Percentiles rank a stretch among this genome's conserved stretches.
These are phyloP conservation scores for Oryza coarctata DNA, from an alignment of 176 grass and related monocot genomes.

Conservation along the genomic window DNA sequence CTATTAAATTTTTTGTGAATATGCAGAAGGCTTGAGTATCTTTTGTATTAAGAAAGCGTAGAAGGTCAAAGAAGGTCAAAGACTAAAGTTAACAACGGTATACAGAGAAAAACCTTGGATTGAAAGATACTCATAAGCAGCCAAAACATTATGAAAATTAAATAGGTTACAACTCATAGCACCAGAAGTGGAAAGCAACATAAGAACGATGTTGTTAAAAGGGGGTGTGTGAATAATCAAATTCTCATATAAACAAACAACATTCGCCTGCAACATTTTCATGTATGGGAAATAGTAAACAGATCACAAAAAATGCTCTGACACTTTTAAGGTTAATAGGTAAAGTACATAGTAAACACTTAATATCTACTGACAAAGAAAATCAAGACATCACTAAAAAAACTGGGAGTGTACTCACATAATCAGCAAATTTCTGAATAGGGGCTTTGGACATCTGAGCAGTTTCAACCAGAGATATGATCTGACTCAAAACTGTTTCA, in stretches of 20 bases:
- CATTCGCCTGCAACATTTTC: not conserved
- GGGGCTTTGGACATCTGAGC: conserved; percentile 98
- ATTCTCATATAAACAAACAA: conserved; percentile 4
- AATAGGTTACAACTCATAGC: not conserved
- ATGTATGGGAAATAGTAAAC: not conserved
- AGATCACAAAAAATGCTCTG: not conserved
- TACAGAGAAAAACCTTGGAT: not conserved
- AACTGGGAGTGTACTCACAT: conserved; percentile 51
- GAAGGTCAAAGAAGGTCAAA: not conserved
- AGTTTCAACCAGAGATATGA: conserved; percentile 97
- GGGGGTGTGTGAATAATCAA: not conserved
- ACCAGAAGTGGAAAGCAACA: not conserved
- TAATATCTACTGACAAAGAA: not conserved
- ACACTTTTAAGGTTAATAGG: not conserved
- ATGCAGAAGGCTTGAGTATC: not conserved
- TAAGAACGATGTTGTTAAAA: conserved; percentile 1
- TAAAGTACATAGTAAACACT: not conserved
- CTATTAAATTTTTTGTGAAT: not conserved
- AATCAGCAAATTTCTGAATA: conserved; percentile 99
- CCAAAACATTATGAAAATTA: not conserved
- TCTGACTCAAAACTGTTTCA: conserved; percentile 88
- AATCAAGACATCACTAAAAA: not conserved
- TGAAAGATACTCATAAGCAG: not conserved
- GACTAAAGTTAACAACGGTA: not conserved
- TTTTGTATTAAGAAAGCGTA: not conserved